A percentile compares a stretch with the other conserved stretches of the same genome.
These are phyloP conservation scores for Pseudonitzschia delicatissima DNA, from an alignment of 108 stramenopile species.

Conservation along the genomic window DNA sequence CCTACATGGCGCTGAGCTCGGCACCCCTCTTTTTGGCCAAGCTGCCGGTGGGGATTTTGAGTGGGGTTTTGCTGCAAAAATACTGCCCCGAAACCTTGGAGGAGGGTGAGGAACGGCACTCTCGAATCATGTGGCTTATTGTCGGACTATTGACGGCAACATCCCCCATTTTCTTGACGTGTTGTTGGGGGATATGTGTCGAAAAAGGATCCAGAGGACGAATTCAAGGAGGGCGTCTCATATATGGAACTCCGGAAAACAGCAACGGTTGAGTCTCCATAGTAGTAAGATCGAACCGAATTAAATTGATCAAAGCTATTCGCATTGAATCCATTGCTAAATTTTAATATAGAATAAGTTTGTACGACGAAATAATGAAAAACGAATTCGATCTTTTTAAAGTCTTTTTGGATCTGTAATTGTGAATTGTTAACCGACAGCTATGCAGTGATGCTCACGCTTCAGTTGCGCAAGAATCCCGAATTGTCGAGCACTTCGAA, in stretches of 20 bases:
- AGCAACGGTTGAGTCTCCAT: neutral
- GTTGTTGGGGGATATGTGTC: conserved; percentile 66
- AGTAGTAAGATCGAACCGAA: neutral
- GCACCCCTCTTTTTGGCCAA: conserved; percentile 83
- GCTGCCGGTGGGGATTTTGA: conserved; percentile 75
- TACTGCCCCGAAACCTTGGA: conserved; percentile 52
- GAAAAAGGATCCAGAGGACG: conserved; percentile 19
- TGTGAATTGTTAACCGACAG: too few relatives aligned
- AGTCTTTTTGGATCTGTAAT: too few relatives aligned
- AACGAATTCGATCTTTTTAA: too few relatives aligned
- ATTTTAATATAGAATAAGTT: too few relatives aligned
- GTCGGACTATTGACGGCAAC: conserved; percentile 59
- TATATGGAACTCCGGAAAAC: neutral
- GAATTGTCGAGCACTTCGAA: too few relatives aligned
- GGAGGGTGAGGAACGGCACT: conserved; percentile 49
- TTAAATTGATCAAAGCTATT: too few relatives aligned
- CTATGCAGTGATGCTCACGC: too few relatives aligned
- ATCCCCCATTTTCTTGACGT: conserved; percentile 56
- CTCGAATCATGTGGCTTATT: conserved; percentile 78
- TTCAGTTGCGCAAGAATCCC: too few relatives aligned
- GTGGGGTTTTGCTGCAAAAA: conserved; percentile 56
- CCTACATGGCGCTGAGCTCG: conserved; percentile 71
- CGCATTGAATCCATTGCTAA: too few relatives aligned
- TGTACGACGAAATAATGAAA: too few relatives aligned
- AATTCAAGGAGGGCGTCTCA: neutral